Base-by-base conservation (phyloP, 176 grass and related monocot species). In the Oryza officinalis region DNA sequence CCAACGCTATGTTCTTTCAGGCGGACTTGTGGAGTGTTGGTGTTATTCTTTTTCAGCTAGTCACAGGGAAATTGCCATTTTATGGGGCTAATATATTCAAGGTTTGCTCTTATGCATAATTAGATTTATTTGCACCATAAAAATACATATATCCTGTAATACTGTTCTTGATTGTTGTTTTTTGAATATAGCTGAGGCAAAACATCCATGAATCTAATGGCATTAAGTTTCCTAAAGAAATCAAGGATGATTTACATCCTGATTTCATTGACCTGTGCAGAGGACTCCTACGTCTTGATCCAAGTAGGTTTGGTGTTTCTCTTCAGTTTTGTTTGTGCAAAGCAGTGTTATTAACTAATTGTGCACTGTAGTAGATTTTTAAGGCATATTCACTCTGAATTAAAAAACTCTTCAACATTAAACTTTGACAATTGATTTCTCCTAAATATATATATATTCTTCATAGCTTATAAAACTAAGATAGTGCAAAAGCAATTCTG, bases 21-120 rank as follows among this genome's bases (percentile, higher is more conserved):
- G 90, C 89, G 76, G 92, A 92, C 85, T 88, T 94, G 77, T 94
- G 92, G 92, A 94, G 89, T 74, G 65, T 92, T 67, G 92, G 92
- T 10, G 85, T 89, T 43, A 92, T 94, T 88, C 87, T 94, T 63
- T 94, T 92, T 67, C 92, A 92, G 89, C 75, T 94, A 63, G 87
- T 94, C 60, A 92, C 85, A 10, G 92, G 92, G 60, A 72, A 89
- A 47, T 18, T 90, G 25, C 85, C 87, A 32, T 92, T 86, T 88
- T 33, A 50, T 74, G 89, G 92, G 60, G 75, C 43, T 25, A 87
- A 74, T 61, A 77, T 71, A 80, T 50, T 76, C 20, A 71, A 90
- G 92, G 92, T 94, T 47, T 25, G 30, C 10, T 26, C 6, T 52
- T 83, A 5, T 33, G 45, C 70, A 52, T 74, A 66, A 20, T 27